phyloP scores from a whole-genome alignment of 140 eudicot species.

The Anethum foeniculum region DNA sequence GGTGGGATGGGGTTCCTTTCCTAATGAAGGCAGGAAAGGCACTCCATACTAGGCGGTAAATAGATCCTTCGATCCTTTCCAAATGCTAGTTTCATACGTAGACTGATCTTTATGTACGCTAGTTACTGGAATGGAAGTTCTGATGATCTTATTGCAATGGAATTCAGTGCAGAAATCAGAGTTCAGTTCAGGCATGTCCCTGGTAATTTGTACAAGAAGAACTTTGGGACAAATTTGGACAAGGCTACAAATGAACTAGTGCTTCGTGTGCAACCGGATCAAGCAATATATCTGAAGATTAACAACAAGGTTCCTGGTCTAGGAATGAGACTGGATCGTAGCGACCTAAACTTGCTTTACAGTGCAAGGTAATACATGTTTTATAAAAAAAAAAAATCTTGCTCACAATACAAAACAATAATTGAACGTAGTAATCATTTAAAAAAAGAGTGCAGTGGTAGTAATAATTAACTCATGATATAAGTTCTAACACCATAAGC shows the following conservation, averaged over 20 bases:
- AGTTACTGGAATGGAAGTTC: neutral
- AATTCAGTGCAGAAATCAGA: slow-evolving; percentile 84
- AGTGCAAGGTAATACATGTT: slow-evolving; percentile 41
- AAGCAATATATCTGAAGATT: slow-evolving; percentile 81
- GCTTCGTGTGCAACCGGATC: slow-evolving; percentile 90
- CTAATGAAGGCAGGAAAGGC: slow-evolving; percentile 99
- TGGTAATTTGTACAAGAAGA: slow-evolving; percentile 68
- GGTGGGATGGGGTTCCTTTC: slow-evolving; percentile 99
- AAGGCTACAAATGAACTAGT: slow-evolving; percentile 96
- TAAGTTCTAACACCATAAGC: neutral
- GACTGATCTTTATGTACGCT: neutral
- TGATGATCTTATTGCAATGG: slow-evolving; percentile 5
- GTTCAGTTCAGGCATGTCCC: slow-evolving; percentile 98
- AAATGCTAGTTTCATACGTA: neutral
- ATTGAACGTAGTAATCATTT: neutral
- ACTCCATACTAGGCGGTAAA: slow-evolving; percentile 68
- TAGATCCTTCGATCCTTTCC: neutral
- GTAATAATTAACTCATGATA: neutral
- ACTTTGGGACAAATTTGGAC: slow-evolving; percentile 74
- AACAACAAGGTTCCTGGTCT: slow-evolving; percentile 95
- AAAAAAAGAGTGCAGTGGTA: neutral
- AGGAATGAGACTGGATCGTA: slow-evolving; percentile 90
- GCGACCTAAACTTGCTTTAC: slow-evolving; percentile 86
- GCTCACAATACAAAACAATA: neutral
- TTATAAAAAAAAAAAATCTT: neutral